These are phyloP conservation scores for Aquilaria malaccensis DNA, from an alignment of 345 rosid genomes.

Conservation along the genomic window DNA sequence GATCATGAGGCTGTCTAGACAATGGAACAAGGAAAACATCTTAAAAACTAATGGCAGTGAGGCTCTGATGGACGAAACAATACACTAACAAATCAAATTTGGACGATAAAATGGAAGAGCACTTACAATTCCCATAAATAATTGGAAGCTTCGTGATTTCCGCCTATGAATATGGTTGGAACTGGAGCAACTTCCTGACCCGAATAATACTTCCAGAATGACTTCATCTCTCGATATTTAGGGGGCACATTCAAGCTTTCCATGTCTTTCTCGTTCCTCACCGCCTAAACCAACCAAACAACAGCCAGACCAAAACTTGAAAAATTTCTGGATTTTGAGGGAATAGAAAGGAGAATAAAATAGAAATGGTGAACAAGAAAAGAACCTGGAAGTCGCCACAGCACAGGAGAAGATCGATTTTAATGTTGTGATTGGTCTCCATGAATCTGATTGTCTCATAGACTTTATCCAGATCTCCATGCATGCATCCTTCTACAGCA, in stretches of 20 bases:
- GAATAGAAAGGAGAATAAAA: not conserved
- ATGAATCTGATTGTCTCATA: slow-evolving; percentile 55
- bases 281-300: slow-evolving; percentile 36
- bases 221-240: slow-evolving; percentile 70
- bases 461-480: slow-evolving; percentile 86
- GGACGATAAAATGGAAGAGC: not conserved
- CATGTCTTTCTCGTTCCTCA: slow-evolving; percentile 82
- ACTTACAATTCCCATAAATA: slow-evolving; percentile 91
- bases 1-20: no score
- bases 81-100: not conserved
- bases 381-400: slow-evolving; percentile 93
- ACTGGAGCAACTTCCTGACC: slow-evolving; percentile 73
- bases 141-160: slow-evolving; percentile 97
- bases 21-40: not conserved
- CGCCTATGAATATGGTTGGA: slow-evolving; percentile 93
- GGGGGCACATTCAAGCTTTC: slow-evolving; percentile 72
- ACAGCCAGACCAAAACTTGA: not conserved
- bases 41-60: not conserved
- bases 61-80: not conserved
- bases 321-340: not conserved
- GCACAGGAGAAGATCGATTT: slow-evolving; percentile 90
- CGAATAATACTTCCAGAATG: slow-evolving; percentile 91
- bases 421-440: slow-evolving; percentile 44
- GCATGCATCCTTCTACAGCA: slow-evolving; percentile 98
- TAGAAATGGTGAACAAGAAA: not conserved